Evolutionary conservation across 331 rosid species (phyloP).

Genomic region (Rhamnella rubrinervis): DNA sequence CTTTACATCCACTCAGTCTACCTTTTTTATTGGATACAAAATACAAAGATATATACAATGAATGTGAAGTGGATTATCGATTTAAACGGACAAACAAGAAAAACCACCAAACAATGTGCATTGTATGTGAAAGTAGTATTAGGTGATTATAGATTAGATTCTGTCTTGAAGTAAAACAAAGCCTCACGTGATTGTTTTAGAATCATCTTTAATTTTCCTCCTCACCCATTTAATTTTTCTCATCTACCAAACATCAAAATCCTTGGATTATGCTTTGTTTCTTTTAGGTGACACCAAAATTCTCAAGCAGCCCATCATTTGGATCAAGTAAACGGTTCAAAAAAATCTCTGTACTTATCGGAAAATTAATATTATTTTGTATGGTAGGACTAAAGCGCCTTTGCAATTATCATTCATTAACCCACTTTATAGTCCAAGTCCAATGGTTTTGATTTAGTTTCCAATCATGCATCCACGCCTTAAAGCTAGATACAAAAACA

Average conservation of each 20-base stretch:
- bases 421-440: not conserved
- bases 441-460: not conserved
- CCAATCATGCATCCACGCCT: conserved; percentile 1
- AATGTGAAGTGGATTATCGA: conserved; percentile 30
- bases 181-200: conserved; percentile 11
- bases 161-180: conserved; percentile 27
- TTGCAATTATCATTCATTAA: conserved; percentile 7
- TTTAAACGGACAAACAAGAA: conserved; percentile 24
- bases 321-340: conserved; percentile 5
- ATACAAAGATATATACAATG: conserved; percentile 45
- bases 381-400: not conserved
- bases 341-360: not conserved
- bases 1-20: conserved; percentile 22
- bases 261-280: conserved; percentile 15
- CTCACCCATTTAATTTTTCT: conserved; percentile 4
- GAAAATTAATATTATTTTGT: not conserved
- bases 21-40: conserved; percentile 24
- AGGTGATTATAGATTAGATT: conserved; percentile 28
- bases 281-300: conserved; percentile 22
- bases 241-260: conserved; percentile 8
- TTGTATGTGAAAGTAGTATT: conserved; percentile 34
- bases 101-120: conserved; percentile 40
- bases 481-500: not conserved
- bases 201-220: not conserved
- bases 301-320: conserved; percentile 3